phyloP scores from a whole-genome alignment of 495 filamentous ascomycete genomes.

The Neurospora discreta region DNA sequence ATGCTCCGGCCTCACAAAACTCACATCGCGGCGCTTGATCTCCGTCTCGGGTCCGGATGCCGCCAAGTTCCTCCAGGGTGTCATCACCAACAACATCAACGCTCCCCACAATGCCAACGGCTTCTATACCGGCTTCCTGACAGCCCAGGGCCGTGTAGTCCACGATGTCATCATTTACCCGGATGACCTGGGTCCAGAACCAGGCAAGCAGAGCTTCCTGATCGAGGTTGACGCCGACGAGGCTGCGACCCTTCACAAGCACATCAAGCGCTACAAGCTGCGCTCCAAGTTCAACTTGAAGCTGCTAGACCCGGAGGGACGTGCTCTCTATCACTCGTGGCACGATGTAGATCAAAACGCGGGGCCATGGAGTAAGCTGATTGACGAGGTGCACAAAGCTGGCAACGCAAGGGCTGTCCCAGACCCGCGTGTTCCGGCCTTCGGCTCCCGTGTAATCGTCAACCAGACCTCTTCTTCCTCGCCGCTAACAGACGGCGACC shows the following conservation, averaged over 20 bases:
- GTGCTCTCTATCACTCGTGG: conserved; percentile 60
- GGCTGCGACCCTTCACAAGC: conserved; percentile 47
- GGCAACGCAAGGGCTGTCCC: conserved; percentile 19
- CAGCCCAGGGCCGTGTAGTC: conserved; percentile 69
- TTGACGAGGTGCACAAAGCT: background rate
- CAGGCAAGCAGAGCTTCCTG: conserved; percentile 44
- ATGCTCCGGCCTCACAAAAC: conserved; percentile 34
- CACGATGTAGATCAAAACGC: background rate
- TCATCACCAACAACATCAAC: conserved; percentile 65
- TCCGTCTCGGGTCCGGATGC: conserved; percentile 68
- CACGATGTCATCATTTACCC: conserved; percentile 88
- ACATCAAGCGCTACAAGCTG: conserved; percentile 75
- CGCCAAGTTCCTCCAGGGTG: conserved; percentile 74
- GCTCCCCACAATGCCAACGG: conserved; percentile 24
- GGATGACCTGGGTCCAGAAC: conserved; percentile 34
- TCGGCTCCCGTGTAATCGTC: conserved; percentile 42
- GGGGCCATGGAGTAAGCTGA: background rate
- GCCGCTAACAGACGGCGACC: conserved; percentile 12
- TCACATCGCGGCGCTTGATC: conserved; percentile 67
- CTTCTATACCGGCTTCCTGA: conserved; percentile 75
- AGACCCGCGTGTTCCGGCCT: conserved; percentile 56
- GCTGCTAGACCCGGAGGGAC: conserved; percentile 50
- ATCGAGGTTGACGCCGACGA: conserved; percentile 70
- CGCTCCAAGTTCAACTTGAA: conserved; percentile 64
- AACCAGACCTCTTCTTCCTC: conserved; percentile 23